Evolutionary conservation across 129 eudicot species (phyloP).

Genomic region (Lactuca sativa): DNA sequence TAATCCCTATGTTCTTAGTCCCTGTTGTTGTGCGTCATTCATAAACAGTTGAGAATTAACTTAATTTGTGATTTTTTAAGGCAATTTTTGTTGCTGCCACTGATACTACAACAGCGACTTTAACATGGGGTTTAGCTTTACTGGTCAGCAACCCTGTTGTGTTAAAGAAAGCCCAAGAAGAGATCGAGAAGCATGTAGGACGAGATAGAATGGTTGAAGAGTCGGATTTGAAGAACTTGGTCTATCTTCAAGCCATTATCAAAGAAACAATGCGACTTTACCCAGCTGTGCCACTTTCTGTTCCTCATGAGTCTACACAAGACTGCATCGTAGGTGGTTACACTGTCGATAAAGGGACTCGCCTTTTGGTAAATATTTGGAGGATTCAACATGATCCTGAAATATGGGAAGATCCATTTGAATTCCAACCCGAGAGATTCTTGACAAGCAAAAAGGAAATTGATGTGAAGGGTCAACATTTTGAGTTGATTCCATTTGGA

Average conservation of each 20-base stretch:
- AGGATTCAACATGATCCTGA: slow-evolving; percentile 33
- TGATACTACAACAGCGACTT: slow-evolving; percentile 13
- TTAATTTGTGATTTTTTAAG: slow-evolving; percentile 9
- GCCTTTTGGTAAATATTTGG: slow-evolving; percentile 29
- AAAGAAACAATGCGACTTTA: slow-evolving; percentile 32
- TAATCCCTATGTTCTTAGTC: too few relatives aligned
- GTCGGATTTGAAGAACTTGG: slow-evolving; percentile 24
- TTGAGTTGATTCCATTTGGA: slow-evolving; percentile 35
- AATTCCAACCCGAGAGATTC: slow-evolving; percentile 34
- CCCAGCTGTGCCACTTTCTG: slow-evolving; percentile 24
- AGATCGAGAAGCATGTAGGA: slow-evolving; percentile 27
- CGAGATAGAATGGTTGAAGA: slow-evolving; percentile 20
- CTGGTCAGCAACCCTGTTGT: slow-evolving; percentile 29
- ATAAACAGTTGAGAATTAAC: too few relatives aligned
- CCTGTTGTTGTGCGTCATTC: too few relatives aligned
- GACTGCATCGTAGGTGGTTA: slow-evolving; percentile 36
- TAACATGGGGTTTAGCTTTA: slow-evolving; percentile 36
- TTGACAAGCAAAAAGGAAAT: slow-evolving; percentile 7
- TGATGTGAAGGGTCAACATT: slow-evolving; percentile 32
- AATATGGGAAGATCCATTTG: slow-evolving; percentile 29
- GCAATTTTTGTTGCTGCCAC: slow-evolving; percentile 1
- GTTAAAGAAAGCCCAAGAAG: slow-evolving; percentile 29
- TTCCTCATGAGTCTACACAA: slow-evolving; percentile 30
- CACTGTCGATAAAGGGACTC: slow-evolving; percentile 31
- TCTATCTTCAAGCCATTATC: slow-evolving; percentile 29